Base-by-base conservation (phyloP, 805 yeast species). In the Tetrapisispora arboricola region DNA sequence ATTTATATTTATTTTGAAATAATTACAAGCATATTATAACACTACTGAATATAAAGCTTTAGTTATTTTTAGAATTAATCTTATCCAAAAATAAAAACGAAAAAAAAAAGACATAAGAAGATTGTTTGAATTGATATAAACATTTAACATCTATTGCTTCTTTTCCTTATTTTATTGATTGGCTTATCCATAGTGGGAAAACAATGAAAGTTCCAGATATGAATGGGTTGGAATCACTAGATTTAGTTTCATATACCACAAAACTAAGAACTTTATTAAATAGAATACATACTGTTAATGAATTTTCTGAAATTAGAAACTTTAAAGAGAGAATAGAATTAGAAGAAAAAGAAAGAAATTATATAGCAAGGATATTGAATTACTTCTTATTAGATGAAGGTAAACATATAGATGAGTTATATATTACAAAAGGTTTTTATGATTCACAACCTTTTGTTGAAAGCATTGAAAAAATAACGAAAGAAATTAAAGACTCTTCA, bases 331-430 rank as follows among this genome's bases (percentile, higher is more conserved):
- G 42, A 33, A 22, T 33, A 3, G 16, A 22, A 15, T 18, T 39
- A 33, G 38, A 32, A 26, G 21, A 20, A n/a, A 17, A 33, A 32
- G 16, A 26, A 19, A 20, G 22, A 21, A 27, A 28, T 27, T 39
- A 28, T 33, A 10, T 39, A n/a, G 56, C 50, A 34, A 53, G 57
- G 25, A 54, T 54, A 18, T 43, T 64, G 4, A 67, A 60, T 48
- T 67, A 49, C 39, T 51, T 57, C 15, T 49, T 61, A 6, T 51
- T 73, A 4, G 55, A 65, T 33, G 61, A 65, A 28, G 77, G 77
- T 2, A 46, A 57, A 44, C 49, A 50, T 38, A 48, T 71, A 9
- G 41, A 44, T 3, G 35, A 47, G 2, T 40, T 71, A 18, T 71
- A 71, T 48, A 42, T 35, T 13, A 44, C 44, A n/a, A 30, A 39